A percentile compares a stretch with the other conserved stretches of the same genome.
These are phyloP conservation scores for Phytopythium mirpurense DNA, from an alignment of 352 stramenopile genomes.

Conservation along the genomic window DNA sequence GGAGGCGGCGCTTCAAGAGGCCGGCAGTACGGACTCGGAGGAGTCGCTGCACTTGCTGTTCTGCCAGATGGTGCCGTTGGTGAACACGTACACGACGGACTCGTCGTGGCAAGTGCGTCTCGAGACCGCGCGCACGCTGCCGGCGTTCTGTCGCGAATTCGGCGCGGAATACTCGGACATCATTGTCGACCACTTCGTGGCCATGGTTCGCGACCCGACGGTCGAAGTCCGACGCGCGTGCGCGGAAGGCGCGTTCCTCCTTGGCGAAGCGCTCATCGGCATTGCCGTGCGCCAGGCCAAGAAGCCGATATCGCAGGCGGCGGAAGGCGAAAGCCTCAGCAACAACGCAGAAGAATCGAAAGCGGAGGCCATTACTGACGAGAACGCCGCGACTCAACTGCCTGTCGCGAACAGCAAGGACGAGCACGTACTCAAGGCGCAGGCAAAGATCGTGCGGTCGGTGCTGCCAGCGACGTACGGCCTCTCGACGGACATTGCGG, in stretches of 20 bases:
- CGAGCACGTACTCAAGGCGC: conserved; percentile 48
- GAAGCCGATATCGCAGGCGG: neutral
- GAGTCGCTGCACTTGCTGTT: conserved; percentile 61
- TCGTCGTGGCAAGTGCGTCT: conserved; percentile 86
- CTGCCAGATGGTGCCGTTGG: conserved; percentile 81
- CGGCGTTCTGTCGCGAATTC: conserved; percentile 72
- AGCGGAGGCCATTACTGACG: neutral
- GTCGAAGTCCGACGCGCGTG: conserved; percentile 80
- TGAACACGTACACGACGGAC: conserved; percentile 86
- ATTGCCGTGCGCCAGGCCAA: conserved; percentile 28
- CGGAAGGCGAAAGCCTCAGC: neutral
- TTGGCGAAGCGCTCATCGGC: conserved; percentile 56
- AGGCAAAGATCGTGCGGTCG: conserved; percentile 77
- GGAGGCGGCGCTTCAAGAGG: conserved; percentile 9
- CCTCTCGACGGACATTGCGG: conserved; percentile 70
- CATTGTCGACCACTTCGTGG: conserved; percentile 86
- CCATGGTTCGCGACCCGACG: conserved; percentile 75
- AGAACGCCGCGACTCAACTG: neutral
- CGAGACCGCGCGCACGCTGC: conserved; percentile 67
- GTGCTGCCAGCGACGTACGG: conserved; percentile 75
- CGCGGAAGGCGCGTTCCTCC: conserved; percentile 54
- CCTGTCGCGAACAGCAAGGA: conserved; percentile 13
- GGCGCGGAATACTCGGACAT: conserved; percentile 77
- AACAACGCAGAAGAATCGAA: neutral
- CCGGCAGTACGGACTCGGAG: conserved; percentile 9